Percentiles rank a stretch among this genome's conserved stretches.
Conservation (phyloP, 2,329 filamentous ascomycete species). For the Trichoderma oligosporum region DNA sequence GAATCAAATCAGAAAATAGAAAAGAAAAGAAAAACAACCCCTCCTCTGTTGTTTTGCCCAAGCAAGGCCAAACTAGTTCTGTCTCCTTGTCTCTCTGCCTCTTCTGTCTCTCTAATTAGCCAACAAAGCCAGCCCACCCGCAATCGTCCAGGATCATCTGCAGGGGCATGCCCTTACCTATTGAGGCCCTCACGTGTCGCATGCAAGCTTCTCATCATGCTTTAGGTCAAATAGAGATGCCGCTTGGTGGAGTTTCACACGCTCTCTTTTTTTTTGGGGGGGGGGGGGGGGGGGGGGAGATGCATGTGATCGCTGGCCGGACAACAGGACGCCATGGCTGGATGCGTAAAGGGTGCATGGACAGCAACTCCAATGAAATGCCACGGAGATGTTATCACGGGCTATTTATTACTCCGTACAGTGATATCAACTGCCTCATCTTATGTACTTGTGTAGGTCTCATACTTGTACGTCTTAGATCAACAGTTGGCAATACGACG, state of each 20-base stretch:
- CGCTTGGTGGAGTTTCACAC: background rate
- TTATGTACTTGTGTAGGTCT: too few species aligned
- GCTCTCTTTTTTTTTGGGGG: too few species aligned
- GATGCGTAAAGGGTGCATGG: background rate
- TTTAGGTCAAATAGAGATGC: background rate
- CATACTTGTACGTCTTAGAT: background rate
- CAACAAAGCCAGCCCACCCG: background rate
- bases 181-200: slow-evolving; percentile 8
- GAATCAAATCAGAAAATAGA: background rate
- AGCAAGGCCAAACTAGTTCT: background rate
- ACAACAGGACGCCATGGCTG: background rate
- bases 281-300: too few species aligned
- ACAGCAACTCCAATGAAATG: slow-evolving; percentile 7
- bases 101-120: background rate
- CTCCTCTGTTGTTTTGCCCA: background rate
- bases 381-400: background rate
- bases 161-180: background rate
- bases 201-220: background rate
- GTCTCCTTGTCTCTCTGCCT: background rate
- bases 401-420: background rate
- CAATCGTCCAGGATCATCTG: background rate
- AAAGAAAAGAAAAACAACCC: background rate
- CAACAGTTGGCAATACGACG: background rate
- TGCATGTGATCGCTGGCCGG: slow-evolving; percentile 5
- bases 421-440: background rate